A percentile compares a stretch with the other conserved stretches of the same genome.
Evolutionary conservation across 2,329 filamentous ascomycete genomes (phyloP).

Genomic region (Xylariales sp.): DNA sequence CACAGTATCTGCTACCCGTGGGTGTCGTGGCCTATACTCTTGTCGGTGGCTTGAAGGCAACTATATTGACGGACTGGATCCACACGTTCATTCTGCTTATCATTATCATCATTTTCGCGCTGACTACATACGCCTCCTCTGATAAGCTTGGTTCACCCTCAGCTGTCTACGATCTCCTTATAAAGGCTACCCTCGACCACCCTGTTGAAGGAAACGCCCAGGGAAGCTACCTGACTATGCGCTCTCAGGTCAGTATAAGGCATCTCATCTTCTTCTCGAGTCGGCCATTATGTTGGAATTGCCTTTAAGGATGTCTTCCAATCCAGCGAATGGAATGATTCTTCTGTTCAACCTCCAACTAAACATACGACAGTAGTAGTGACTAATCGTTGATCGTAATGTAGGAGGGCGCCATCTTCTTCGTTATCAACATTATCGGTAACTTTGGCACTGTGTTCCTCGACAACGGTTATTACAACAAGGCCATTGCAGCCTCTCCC

Average conservation of each 20-base stretch:
- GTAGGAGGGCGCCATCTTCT: constrained; percentile 83
- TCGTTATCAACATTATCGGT: constrained; percentile 83
- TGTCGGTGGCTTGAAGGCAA: constrained; percentile 76
- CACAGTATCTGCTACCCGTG: constrained; percentile 70
- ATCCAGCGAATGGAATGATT: too few species aligned
- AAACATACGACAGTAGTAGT: too few species aligned
- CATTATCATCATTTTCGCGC: constrained; percentile 80
- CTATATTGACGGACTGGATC: constrained; percentile 79
- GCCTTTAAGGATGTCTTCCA: too few species aligned
- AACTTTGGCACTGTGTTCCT: constrained; percentile 83
- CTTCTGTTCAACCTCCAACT: too few species aligned
- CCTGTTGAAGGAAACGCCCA: constrained; percentile 75
- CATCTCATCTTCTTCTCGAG: too few species aligned
- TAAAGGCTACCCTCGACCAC: constrained; percentile 61
- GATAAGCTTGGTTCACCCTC: constrained; percentile 68
- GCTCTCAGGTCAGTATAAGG: too few species aligned
- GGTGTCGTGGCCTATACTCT: constrained; percentile 79
- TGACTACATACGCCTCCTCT: constrained; percentile 75
- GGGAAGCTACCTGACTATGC: constrained; percentile 85
- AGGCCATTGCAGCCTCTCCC: constrained; percentile 82
- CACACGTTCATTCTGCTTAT: constrained; percentile 82
- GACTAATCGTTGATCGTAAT: too few species aligned
- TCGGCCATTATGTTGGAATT: too few species aligned
- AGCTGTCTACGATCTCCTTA: constrained; percentile 73
- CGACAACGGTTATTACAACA: constrained; percentile 89